phyloP scores from a whole-genome alignment of 306 rosid genomes.

The Ormosia semicastrata region DNA sequence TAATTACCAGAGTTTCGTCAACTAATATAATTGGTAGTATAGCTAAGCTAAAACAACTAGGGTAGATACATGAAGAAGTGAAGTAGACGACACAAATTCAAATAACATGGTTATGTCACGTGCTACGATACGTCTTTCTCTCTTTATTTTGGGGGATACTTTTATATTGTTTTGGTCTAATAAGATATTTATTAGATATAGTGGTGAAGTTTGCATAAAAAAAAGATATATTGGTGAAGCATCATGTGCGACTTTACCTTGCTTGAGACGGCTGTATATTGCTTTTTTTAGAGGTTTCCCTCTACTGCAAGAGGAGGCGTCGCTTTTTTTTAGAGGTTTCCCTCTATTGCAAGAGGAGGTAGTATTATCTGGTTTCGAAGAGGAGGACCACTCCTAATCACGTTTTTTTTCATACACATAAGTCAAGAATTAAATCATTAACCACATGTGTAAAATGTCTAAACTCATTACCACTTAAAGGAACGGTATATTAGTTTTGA shows the following conservation, averaged over 20 bases:
- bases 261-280: slow-evolving; percentile 31
- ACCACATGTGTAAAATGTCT: too few relatives aligned
- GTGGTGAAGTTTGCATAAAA: too few relatives aligned
- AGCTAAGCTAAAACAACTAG: background rate
- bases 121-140: background rate
- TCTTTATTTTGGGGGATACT: background rate
- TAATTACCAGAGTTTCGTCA: background rate
- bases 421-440: too few relatives aligned
- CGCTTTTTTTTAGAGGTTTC: too few relatives aligned
- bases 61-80: background rate
- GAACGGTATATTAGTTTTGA: too few relatives aligned
- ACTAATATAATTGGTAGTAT: background rate
- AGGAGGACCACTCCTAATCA: too few relatives aligned
- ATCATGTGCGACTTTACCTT: slow-evolving; percentile 28
- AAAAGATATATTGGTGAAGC: background rate
- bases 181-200: background rate
- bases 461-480: too few relatives aligned
- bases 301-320: too few relatives aligned
- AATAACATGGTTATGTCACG: background rate
- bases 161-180: background rate
- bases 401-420: too few relatives aligned
- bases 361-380: too few relatives aligned
- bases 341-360: too few relatives aligned
- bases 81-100: background rate
- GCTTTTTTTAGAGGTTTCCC: too few relatives aligned